Evolutionary conservation across 2,329 filamentous ascomycete species (phyloP).

Genomic region (Escovopsis sp.): DNA sequence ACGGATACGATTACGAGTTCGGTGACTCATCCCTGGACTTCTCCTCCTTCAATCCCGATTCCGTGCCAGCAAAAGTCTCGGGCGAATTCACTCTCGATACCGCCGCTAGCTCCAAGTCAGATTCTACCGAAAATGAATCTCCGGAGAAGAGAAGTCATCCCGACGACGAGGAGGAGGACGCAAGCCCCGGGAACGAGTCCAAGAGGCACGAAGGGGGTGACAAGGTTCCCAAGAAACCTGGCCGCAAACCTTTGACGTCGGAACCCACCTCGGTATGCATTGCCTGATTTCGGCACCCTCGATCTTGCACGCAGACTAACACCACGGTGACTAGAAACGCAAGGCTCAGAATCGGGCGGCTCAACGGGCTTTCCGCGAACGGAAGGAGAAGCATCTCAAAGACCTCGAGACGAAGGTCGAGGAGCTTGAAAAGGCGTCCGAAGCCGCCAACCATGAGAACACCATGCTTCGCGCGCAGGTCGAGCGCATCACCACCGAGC

Average conservation of each 20-base stretch:
- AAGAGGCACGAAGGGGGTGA: conserved; percentile 74
- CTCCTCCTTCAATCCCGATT: conserved; percentile 35
- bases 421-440: conserved; percentile 67
- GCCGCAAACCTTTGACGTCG: conserved; percentile 85
- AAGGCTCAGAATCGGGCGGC: conserved; percentile 93
- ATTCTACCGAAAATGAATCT: conserved; percentile 38
- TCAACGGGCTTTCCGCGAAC: conserved; percentile 83
- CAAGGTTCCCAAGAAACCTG: conserved; percentile 86
- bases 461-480: conserved; percentile 70
- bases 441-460: conserved; percentile 76
- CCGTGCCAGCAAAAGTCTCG: conserved; percentile 39
- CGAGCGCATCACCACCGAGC: conserved; percentile 68
- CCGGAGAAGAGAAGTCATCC: conserved; percentile 60
- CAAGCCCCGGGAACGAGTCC: conserved; percentile 26
- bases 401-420: conserved; percentile 67
- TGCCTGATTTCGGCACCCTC: no score
- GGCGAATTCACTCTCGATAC: conserved; percentile 45
- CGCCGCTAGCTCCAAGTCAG: conserved; percentile 34
- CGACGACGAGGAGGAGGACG: conserved; percentile 53
- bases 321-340: no score
- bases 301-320: not conserved
- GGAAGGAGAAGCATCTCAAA: conserved; percentile 83
- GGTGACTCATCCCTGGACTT: conserved; percentile 70
- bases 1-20: conserved; percentile 60
- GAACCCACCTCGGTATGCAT: conserved; percentile 84